Conservation (phyloP, 805 yeast genomes). For the Ogataea dorogensis region DNA sequence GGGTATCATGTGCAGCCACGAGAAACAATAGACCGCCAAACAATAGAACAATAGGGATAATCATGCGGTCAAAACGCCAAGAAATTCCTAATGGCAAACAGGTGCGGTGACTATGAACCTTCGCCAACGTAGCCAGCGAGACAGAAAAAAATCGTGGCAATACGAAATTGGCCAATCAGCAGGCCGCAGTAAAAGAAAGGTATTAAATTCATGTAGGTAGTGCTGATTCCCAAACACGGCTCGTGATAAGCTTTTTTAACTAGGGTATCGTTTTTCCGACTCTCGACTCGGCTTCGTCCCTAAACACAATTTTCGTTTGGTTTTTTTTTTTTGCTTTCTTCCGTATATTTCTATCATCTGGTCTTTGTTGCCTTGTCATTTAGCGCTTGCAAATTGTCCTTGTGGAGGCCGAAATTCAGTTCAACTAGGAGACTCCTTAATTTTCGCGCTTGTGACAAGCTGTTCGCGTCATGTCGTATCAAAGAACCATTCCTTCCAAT, state of each 20-base stretch:
- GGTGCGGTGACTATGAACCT: slow-evolving; percentile 3
- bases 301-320: slow-evolving; percentile 11
- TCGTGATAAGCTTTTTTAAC: slow-evolving; percentile 4
- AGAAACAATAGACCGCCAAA: slow-evolving; percentile 1
- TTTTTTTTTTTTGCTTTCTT: slow-evolving; percentile 14
- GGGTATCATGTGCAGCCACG: too few species aligned
- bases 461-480: slow-evolving; percentile 27
- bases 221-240: background rate
- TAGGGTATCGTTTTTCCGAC: slow-evolving; percentile 11
- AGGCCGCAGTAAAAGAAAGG: background rate
- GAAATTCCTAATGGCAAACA: slow-evolving; percentile 6
- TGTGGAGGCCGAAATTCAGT: slow-evolving; percentile 3
- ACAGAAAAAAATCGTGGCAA: slow-evolving; percentile 3
- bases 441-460: too few species aligned
- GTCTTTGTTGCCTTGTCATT: slow-evolving; percentile 5
- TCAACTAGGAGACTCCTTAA: too few species aligned
- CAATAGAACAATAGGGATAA: slow-evolving; percentile 2
- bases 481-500: slow-evolving; percentile 25
- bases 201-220: background rate
- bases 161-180: slow-evolving; percentile 7
- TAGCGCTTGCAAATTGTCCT: slow-evolving; percentile 4
- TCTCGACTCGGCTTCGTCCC: slow-evolving; percentile 14
- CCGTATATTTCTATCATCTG: slow-evolving; percentile 10
- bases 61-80: slow-evolving; percentile 5
- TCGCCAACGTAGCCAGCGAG: slow-evolving; percentile 5